Evolutionary conservation across 1,284 basidiomycete genomes (phyloP).

Genomic region (Rhodotorula sp.): DNA sequence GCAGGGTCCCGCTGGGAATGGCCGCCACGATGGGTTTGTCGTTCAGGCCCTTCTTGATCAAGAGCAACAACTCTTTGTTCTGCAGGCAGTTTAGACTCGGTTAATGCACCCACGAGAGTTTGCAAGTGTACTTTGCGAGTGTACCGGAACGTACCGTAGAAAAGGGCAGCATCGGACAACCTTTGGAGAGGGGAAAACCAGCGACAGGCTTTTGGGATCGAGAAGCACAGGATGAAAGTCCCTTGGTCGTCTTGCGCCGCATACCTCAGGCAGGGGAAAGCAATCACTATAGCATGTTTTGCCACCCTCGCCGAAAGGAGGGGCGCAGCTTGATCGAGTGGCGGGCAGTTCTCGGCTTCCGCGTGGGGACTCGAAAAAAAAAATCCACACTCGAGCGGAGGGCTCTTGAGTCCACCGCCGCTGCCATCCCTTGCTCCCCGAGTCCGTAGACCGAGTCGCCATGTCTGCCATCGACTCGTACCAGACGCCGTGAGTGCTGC

Average conservation of each 20-base stretch:
- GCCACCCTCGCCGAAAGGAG: neutral
- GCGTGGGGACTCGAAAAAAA: neutral
- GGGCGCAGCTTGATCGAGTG: neutral
- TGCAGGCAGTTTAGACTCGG: no score
- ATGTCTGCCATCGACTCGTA: constrained; percentile 40
- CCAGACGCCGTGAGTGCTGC: constrained; percentile 43
- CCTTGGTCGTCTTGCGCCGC: no score
- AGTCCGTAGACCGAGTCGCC: neutral
- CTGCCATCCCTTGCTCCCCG: neutral
- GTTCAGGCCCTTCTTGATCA: no score
- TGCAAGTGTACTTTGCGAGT: no score
- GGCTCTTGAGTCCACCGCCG: neutral
- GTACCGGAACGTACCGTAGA: no score
- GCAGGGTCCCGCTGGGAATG: constrained; percentile 22
- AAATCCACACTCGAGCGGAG: neutral
- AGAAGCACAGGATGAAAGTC: no score
- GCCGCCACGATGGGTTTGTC: constrained; percentile 17
- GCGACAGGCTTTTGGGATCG: no score
- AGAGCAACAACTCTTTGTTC: no score
- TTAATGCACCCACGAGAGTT: no score
- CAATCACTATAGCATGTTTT: neutral
- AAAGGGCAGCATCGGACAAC: no score
- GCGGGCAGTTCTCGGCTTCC: neutral
- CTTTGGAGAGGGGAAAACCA: no score
- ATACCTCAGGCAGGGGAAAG: neutral